Conservation (phyloP, 164 flowering plant species). For the Taxillus chinensis region DNA sequence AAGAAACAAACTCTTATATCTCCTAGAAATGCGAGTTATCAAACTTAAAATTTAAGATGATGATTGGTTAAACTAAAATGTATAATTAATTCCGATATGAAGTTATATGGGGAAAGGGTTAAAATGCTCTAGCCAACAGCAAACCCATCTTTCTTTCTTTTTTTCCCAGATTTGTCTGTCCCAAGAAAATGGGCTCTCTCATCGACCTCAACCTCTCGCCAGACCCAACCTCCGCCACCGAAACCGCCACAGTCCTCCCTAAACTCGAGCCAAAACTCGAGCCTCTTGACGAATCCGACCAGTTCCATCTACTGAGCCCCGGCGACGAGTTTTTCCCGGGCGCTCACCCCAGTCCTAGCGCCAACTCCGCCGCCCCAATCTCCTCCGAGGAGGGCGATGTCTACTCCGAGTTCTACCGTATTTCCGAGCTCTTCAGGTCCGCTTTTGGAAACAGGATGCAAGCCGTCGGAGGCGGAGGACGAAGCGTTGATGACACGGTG, state of each 20-base stretch:
- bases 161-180: too few species aligned
- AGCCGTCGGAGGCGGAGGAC: too few species aligned
- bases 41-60: too few species aligned
- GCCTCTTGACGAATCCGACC: conserved; percentile 19
- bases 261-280: conserved; percentile 50
- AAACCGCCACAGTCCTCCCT: conserved; percentile 16
- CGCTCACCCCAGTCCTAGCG: conserved; percentile 9
- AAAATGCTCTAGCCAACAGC: too few species aligned
- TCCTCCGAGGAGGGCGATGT: conserved; percentile 18
- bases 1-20: too few species aligned
- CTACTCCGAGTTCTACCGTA: conserved; percentile 44
- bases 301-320: conserved; percentile 1
- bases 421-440: conserved; percentile 49
- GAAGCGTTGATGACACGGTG: conserved; percentile 10
- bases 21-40: too few species aligned
- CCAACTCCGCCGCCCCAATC: conserved; percentile 1
- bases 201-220: conserved; percentile 31
- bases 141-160: too few species aligned
- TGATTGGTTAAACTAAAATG: too few species aligned
- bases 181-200: conserved; percentile 17
- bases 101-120: too few species aligned
- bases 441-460: conserved; percentile 35
- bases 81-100: too few species aligned
- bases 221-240: conserved; percentile 9
- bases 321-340: conserved; percentile 6